phyloP scores from a whole-genome alignment of 2,329 filamentous ascomycete genomes.

The Fusarium vanettenii region DNA sequence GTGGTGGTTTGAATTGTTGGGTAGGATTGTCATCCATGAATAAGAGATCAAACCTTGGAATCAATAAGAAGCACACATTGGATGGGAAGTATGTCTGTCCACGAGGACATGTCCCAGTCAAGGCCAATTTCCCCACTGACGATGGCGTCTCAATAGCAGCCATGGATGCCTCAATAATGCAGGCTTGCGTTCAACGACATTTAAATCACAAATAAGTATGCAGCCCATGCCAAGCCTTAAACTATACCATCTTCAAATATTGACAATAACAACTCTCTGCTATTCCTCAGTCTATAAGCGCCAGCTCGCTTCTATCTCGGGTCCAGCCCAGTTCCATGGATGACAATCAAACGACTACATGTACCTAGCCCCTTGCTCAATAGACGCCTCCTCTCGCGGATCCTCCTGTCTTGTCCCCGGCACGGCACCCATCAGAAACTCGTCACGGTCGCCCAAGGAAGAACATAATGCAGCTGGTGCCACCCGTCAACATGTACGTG shows the following conservation, averaged over 20 bases:
- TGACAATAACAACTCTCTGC: not conserved
- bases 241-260: not conserved
- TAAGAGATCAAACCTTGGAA: not conserved
- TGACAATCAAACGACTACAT: not conserved
- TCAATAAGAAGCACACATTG: not conserved
- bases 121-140: not conserved
- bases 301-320: slow-evolving; percentile 21
- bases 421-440: slow-evolving; percentile 7
- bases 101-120: not conserved
- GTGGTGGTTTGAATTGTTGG: not conserved
- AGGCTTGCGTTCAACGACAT: not conserved
- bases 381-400: slow-evolving; percentile 23
- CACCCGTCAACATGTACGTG: not conserved
- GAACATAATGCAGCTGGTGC: not conserved
- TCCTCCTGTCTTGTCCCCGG: not conserved
- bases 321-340: slow-evolving; percentile 19
- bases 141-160: slow-evolving; percentile 11
- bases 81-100: not conserved
- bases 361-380: slow-evolving; percentile 16
- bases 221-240: not conserved
- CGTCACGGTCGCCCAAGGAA: not conserved
- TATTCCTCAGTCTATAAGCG: slow-evolving; percentile 20
- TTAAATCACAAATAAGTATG: not conserved
- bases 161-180: slow-evolving; percentile 9
- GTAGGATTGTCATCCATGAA: not conserved